Percentiles rank a stretch among this genome's conserved stretches.
Conservation (phyloP, 164 flowering plant genomes). For the Sedum album region DNA sequence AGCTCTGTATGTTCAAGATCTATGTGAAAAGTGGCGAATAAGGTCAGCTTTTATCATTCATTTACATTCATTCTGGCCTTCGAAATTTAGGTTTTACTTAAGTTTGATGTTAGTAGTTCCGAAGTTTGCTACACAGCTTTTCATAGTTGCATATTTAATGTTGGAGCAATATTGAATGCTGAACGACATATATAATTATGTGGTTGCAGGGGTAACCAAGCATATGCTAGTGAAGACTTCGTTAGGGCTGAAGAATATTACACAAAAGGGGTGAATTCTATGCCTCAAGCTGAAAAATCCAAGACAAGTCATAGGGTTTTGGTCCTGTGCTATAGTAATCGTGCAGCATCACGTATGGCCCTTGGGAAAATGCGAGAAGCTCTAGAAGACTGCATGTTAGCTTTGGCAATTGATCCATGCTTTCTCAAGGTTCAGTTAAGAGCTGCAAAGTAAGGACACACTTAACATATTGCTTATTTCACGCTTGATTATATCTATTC, state of each 20-base stretch:
- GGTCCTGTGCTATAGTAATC: slow-evolving; percentile 87
- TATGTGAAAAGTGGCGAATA: slow-evolving; percentile 71
- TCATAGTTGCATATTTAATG: neutral
- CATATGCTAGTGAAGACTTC: slow-evolving; percentile 62
- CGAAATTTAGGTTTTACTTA: neutral
- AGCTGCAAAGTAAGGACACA: slow-evolving; percentile 78
- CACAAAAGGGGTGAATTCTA: slow-evolving; percentile 63
- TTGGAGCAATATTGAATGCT: neutral
- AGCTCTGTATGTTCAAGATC: slow-evolving; percentile 35
- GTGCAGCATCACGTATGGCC: slow-evolving; percentile 82
- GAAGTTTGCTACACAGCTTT: neutral
- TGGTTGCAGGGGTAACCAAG: slow-evolving; percentile 74
- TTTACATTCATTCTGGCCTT: neutral
- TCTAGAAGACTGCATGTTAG: slow-evolving; percentile 58
- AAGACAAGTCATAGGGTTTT: slow-evolving; percentile 57
- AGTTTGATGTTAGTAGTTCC: neutral
- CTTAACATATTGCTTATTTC: neutral
- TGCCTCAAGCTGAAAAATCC: slow-evolving; percentile 46
- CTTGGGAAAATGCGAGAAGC: slow-evolving; percentile 81
- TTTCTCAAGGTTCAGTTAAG: slow-evolving; percentile 72
- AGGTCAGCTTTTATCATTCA: slow-evolving; percentile 27
- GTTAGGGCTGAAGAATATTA: slow-evolving; percentile 76
- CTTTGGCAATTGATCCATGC: slow-evolving; percentile 56
- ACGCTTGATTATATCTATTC: neutral
- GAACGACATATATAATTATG: neutral